These are phyloP conservation scores for Aspergillus sp. DNA, from an alignment of 2,329 filamentous ascomycete genomes.

Conservation along the genomic window DNA sequence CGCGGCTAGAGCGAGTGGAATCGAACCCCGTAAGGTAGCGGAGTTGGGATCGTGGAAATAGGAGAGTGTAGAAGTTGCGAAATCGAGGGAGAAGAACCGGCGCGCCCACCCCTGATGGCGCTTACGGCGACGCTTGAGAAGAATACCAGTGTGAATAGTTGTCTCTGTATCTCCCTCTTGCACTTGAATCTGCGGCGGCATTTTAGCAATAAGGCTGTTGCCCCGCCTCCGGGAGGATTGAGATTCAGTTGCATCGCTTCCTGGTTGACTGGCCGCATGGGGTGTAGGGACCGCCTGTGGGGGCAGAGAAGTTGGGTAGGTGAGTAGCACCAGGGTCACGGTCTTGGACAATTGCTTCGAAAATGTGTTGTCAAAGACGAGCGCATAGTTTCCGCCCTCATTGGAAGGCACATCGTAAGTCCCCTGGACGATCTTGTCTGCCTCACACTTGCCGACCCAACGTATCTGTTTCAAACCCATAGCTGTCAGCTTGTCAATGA, in stretches of 20 bases:
- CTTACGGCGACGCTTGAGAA: conserved; percentile 90
- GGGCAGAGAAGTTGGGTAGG: conserved; percentile 74
- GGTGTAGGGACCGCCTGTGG: conserved; percentile 46
- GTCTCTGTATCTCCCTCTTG: conserved; percentile 39
- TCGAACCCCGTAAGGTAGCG: conserved; percentile 85
- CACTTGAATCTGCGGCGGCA: conserved; percentile 23
- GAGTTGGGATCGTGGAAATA: conserved; percentile 96
- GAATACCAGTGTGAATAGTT: conserved; percentile 76
- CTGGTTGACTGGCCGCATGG: conserved; percentile 40
- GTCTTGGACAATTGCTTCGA: conserved; percentile 94
- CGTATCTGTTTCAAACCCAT: conserved; percentile 63
- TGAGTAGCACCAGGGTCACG: conserved; percentile 90
- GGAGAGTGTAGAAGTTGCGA: conserved; percentile 87
- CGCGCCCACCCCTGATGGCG: conserved; percentile 90
- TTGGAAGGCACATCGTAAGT: conserved; percentile 74
- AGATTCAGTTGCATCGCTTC: conserved; percentile 51
- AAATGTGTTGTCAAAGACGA: conserved; percentile 99
- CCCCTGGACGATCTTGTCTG: conserved; percentile 90
- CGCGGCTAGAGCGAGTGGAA: conserved; percentile 86
- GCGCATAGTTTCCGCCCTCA: conserved; percentile 88
- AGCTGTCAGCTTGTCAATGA: conserved; percentile 63
- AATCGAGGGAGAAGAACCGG: conserved; percentile 94
- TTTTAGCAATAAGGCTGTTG: conserved; percentile 27
- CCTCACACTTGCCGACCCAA: conserved; percentile 94
- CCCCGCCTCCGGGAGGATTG: conserved; percentile 32